Base-by-base conservation (phyloP, 805 yeast species). In the Zygoascus biomembranicola region DNA sequence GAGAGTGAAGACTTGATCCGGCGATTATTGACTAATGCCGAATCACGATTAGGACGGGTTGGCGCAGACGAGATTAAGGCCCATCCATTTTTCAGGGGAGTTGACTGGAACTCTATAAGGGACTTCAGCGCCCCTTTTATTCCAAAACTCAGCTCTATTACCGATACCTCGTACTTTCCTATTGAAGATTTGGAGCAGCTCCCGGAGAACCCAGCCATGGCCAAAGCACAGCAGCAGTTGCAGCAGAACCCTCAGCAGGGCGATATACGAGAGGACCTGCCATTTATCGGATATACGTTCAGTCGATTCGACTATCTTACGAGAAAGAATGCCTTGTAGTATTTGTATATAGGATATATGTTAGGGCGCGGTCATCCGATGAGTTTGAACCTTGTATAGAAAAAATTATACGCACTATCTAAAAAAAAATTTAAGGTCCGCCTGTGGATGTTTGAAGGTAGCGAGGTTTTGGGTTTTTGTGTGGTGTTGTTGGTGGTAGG, bases 121-220 rank as follows among this genome's bases (percentile, higher is more conserved):
- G 83, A 81, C 55, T 95, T 89, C 54, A 89, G 84, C 61, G 97
- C 97, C 2, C 97, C 97, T 20, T 90, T 90, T 63, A 86, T 94
- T 60, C 96, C 99, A 26, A 87, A 89, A 65, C 77, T 94, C 65
- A 81, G 90, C 61, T 85, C 95, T 11, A 85, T 92, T 56, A 92
- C 98, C 5, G 99, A 94, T 69, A 94, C 99, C 0, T 78, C 97
- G 62, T 92, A 92, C 75, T 94, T 94, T 89, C 98, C 99, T 43
- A 89, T 96, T 1, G 98, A 92, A 67, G 99, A 92, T 66, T 75
- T 92, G 63, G 97, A 92, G 68, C 88, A 87, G 63, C 90, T 92
- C 50, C 96, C 98, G 1, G 97, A 90, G 63, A 82, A 88, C 47
- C 96, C 96, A 16, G 55, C 57, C 6, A 49, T 51, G 52, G 51